Evolutionary conservation across 805 yeast genomes (phyloP).

Genomic region (Candida pini): DNA sequence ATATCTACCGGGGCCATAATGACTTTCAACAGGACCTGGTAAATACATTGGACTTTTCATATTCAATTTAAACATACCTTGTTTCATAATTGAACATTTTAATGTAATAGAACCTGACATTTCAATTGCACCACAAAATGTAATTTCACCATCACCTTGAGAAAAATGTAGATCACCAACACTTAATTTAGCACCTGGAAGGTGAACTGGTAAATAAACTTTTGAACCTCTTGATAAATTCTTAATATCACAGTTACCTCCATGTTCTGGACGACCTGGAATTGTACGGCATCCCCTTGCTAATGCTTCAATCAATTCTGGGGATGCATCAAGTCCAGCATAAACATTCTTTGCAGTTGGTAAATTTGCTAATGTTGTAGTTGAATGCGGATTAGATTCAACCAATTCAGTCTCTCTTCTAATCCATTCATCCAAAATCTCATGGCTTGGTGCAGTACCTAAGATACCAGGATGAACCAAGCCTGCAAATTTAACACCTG

Average conservation of each 20-base stretch:
- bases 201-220: slow-evolving; percentile 42
- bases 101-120: slow-evolving; percentile 45
- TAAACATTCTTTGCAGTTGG: slow-evolving; percentile 32
- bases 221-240: slow-evolving; percentile 45
- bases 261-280: slow-evolving; percentile 49
- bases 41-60: slow-evolving; percentile 43
- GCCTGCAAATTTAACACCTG: slow-evolving; percentile 45
- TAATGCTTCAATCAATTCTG: slow-evolving; percentile 26
- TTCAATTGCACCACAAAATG: slow-evolving; percentile 51
- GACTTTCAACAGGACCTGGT: slow-evolving; percentile 44
- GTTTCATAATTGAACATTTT: slow-evolving; percentile 34
- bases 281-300: slow-evolving; percentile 46
- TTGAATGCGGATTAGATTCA: slow-evolving; percentile 29
- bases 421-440: slow-evolving; percentile 40
- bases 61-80: slow-evolving; percentile 35
- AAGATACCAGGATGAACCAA: slow-evolving; percentile 47
- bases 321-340: slow-evolving; percentile 34
- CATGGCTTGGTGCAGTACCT: slow-evolving; percentile 45
- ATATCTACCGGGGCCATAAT: slow-evolving; percentile 43
- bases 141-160: slow-evolving; percentile 50
- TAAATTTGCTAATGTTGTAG: slow-evolving; percentile 35
- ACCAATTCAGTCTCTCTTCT: slow-evolving; percentile 35
- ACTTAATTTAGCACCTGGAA: slow-evolving; percentile 41
- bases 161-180: slow-evolving; percentile 47
- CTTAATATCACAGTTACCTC: slow-evolving; percentile 51